Evolutionary conservation across 2,329 filamentous ascomycete species (phyloP).

Genomic region (Diaporthe velutina): DNA sequence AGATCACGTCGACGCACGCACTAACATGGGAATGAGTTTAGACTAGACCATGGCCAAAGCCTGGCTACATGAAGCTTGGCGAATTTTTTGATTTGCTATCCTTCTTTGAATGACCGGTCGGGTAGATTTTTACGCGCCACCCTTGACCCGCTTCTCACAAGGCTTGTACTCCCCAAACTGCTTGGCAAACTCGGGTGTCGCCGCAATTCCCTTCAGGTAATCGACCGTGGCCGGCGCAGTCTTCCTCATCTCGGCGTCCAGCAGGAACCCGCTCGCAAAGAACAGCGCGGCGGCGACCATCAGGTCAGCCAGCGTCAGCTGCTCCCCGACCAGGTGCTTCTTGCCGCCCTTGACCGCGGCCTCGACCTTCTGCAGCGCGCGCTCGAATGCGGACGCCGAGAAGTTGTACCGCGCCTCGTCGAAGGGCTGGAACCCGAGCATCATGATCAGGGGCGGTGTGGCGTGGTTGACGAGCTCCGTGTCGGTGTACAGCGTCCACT

Average conservation of each 20-base stretch:
- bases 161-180: slow-evolving; percentile 49
- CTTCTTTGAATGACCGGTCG: background rate
- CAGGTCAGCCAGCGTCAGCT: slow-evolving; percentile 54
- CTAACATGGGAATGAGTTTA: too few species aligned
- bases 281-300: slow-evolving; percentile 49
- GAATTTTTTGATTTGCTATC: background rate
- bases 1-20: background rate
- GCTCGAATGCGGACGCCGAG: slow-evolving; percentile 42
- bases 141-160: slow-evolving; percentile 46
- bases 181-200: slow-evolving; percentile 50
- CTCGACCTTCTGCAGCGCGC: slow-evolving; percentile 50
- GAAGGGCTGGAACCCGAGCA: slow-evolving; percentile 47
- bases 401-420: slow-evolving; percentile 46
- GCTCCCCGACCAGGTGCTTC: slow-evolving; percentile 54
- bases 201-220: slow-evolving; percentile 49
- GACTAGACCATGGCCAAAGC: background rate
- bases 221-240: slow-evolving; percentile 47
- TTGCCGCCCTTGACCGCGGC: slow-evolving; percentile 48
- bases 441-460: slow-evolving; percentile 43
- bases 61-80: background rate
- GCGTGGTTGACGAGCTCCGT: slow-evolving; percentile 48
- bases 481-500: slow-evolving; percentile 61
- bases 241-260: slow-evolving; percentile 53
- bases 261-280: slow-evolving; percentile 44
- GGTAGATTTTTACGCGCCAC: background rate